Percentiles rank a stretch among this genome's conserved stretches.
Evolutionary conservation across 225 moss, liverwort and hornwort species (phyloP).

Genomic region (Sphagnum contortum): DNA sequence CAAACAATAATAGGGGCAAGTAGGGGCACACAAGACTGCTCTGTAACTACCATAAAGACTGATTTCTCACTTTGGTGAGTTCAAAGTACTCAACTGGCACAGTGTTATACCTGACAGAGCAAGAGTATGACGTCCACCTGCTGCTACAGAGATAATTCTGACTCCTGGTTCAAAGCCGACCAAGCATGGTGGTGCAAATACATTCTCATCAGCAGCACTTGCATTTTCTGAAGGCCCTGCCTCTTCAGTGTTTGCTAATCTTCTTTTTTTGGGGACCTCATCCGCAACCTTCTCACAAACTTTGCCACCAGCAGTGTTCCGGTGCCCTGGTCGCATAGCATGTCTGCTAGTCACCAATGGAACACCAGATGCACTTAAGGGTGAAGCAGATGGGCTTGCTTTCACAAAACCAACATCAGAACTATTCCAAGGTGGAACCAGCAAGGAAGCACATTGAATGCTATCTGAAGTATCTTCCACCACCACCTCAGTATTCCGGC

Average conservation of each 20-base stretch:
- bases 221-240: conserved; percentile 30
- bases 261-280: conserved; percentile 52
- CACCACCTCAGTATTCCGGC: conserved; percentile 17
- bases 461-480: conserved; percentile 21
- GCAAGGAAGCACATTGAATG: conserved; percentile 21
- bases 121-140: conserved; percentile 92
- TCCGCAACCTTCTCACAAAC: conserved; percentile 34
- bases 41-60: too few relatives aligned
- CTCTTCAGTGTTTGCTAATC: conserved; percentile 38
- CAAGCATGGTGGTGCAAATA: conserved; percentile 60
- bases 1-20: too few relatives aligned
- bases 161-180: conserved; percentile 64
- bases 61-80: too few relatives aligned
- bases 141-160: conserved; percentile 65
- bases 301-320: conserved; percentile 25
- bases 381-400: conserved; percentile 26
- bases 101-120: conserved; percentile 63
- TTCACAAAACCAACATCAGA: conserved; percentile 7
- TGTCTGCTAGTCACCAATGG: conserved; percentile 13
- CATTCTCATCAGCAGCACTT: conserved; percentile 37
- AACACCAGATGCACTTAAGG: conserved; percentile 15
- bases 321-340: conserved; percentile 23
- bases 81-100: too few relatives aligned
- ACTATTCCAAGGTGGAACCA: conserved; percentile 21
- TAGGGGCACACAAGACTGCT: too few relatives aligned